These are phyloP conservation scores for Exophiala bonariae DNA, from an alignment of 2,329 filamentous ascomycete species.

Conservation along the genomic window DNA sequence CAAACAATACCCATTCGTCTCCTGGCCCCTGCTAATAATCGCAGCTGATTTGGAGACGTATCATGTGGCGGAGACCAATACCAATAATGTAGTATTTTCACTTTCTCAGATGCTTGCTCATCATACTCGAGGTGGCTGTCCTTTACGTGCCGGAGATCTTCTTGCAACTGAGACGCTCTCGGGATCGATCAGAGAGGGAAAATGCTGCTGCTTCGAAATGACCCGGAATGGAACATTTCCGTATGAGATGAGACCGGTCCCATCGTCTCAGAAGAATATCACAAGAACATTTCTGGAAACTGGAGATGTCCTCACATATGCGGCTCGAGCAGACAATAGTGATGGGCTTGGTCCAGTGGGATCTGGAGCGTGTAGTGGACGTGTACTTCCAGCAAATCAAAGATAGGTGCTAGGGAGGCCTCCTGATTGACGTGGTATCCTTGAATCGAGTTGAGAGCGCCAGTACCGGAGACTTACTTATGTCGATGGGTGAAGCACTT, in stretches of 20 bases:
- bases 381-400: slow-evolving; percentile 56
- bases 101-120: slow-evolving; percentile 81
- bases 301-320: slow-evolving; percentile 67
- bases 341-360: slow-evolving; percentile 66
- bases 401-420: no score
- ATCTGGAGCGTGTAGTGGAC: slow-evolving; percentile 72
- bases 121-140: slow-evolving; percentile 73
- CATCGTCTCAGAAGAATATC: slow-evolving; percentile 51
- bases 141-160: slow-evolving; percentile 70
- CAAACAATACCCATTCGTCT: no score
- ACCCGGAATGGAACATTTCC: slow-evolving; percentile 65
- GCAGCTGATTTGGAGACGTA: slow-evolving; percentile 1
- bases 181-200: slow-evolving; percentile 54
- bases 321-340: slow-evolving; percentile 62
- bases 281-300: slow-evolving; percentile 70
- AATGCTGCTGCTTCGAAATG: slow-evolving; percentile 71
- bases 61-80: slow-evolving; percentile 57
- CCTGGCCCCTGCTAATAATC: no score
- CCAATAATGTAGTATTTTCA: slow-evolving; percentile 70
- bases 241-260: slow-evolving; percentile 52
- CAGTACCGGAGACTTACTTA: no score
- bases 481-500: no score
- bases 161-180: slow-evolving; percentile 78
- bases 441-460: no score
- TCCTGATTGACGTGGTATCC: no score